Evolutionary conservation across 768 basidiomycete species (phyloP).

Genomic region (Gelatoporia subvermispora): DNA sequence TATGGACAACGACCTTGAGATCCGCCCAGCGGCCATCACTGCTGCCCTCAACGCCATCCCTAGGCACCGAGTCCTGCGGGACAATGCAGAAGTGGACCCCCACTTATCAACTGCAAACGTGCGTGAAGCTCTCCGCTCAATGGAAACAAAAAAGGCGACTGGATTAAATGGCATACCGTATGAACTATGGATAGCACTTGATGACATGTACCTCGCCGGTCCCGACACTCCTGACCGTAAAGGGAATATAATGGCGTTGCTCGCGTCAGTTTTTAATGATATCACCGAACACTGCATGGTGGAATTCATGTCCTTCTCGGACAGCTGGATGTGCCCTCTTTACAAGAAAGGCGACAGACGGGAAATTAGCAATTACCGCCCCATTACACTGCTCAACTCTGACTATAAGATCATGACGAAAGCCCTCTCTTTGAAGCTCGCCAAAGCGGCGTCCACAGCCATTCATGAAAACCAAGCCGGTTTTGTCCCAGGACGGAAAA

Average conservation of each 20-base stretch:
- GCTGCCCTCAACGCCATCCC: not conserved
- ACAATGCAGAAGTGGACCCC: not conserved
- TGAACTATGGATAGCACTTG: slow-evolving; percentile 3
- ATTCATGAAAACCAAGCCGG: slow-evolving; percentile 36
- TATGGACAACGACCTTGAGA: not conserved
- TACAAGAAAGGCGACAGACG: slow-evolving; percentile 33
- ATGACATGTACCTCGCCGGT: too few relatives aligned
- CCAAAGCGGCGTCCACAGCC: slow-evolving; percentile 3
- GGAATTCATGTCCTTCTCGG: slow-evolving; percentile 12
- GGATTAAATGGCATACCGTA: slow-evolving; percentile 6
- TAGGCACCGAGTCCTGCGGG: not conserved
- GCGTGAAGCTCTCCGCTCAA: not conserved
- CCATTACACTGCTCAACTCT: slow-evolving; percentile 22
- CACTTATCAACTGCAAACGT: not conserved
- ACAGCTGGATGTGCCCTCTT: slow-evolving; percentile 32
- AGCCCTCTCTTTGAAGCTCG: slow-evolving; percentile 15
- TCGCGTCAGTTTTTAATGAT: slow-evolving; percentile 1
- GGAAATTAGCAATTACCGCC: slow-evolving; percentile 12
- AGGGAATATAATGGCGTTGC: not conserved
- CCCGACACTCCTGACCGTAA: not conserved
- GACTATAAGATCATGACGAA: slow-evolving; percentile 31
- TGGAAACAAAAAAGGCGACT: not conserved
- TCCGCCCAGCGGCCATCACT: not conserved
- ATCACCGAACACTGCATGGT: not conserved
- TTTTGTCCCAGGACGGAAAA: slow-evolving; percentile 28